phyloP scores from a whole-genome alignment of 345 rosid species.

The Hibiscus syriacus region DNA sequence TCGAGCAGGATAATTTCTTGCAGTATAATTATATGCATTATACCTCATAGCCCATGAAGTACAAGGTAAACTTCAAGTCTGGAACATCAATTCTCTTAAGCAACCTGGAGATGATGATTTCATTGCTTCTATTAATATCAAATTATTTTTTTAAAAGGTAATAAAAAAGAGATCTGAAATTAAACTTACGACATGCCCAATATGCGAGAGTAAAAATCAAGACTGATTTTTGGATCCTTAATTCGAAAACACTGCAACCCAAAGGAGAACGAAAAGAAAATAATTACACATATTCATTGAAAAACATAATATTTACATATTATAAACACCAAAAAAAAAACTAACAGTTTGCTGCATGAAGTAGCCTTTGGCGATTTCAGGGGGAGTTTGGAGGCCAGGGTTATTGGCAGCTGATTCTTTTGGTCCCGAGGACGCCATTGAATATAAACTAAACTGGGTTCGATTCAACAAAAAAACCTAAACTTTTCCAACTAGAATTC shows the following conservation, averaged over 20 bases:
- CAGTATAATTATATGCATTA: background rate
- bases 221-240: constrained; percentile 88
- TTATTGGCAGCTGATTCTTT: constrained; percentile 70
- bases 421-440: constrained; percentile 68
- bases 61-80: constrained; percentile 85
- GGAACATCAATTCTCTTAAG: constrained; percentile 89
- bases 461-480: background rate
- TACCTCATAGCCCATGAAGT: constrained; percentile 93
- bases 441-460: constrained; percentile 36
- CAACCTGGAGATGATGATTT: too few relatives aligned
- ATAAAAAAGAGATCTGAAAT: background rate
- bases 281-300: background rate
- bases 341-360: constrained; percentile 95
- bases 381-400: constrained; percentile 57
- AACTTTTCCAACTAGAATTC: background rate
- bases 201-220: constrained; percentile 83
- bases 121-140: constrained; percentile 22
- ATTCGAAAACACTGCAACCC: constrained; percentile 77
- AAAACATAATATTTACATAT: background rate
- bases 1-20: background rate
- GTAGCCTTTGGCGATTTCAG: constrained; percentile 76
- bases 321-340: constrained; percentile 17
- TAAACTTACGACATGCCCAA: constrained; percentile 98
- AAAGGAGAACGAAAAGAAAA: too few relatives aligned
- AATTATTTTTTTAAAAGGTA: too few relatives aligned